A percentile compares a stretch with the other conserved stretches of the same genome.
Conservation (phyloP, 208 protist species). For the Acanthamoeba royreba region DNA sequence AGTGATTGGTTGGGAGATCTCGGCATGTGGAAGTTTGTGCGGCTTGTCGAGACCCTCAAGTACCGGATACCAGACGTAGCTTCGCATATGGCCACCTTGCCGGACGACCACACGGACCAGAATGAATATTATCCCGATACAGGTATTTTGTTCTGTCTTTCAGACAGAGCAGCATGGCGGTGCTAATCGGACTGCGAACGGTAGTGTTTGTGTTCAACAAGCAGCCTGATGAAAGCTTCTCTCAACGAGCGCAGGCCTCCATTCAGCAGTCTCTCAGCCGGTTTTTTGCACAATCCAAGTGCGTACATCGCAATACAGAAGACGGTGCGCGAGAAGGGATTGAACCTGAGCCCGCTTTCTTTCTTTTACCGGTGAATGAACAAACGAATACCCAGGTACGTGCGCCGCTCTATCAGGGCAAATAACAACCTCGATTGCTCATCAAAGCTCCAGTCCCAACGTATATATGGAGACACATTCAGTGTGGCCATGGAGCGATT, state of each 20-base stretch:
- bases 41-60: background rate
- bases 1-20: background rate
- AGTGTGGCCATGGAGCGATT: background rate
- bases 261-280: background rate
- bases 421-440: background rate
- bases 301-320: background rate
- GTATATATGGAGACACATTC: background rate
- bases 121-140: background rate
- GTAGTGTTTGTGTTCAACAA: slow-evolving; percentile 11
- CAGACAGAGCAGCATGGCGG: no score
- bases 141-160: background rate
- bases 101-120: background rate
- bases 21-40: background rate
- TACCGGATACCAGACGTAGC: background rate
- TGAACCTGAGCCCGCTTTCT: background rate
- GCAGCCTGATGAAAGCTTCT: background rate
- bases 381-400: background rate
- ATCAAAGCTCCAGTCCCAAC: background rate
- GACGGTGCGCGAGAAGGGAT: background rate
- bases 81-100: background rate
- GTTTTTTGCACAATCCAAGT: slow-evolving; percentile 6
- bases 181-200: background rate
- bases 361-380: background rate
- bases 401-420: background rate
- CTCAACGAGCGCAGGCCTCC: background rate